These are phyloP conservation scores for Penicillium aurantiogriseum DNA, from an alignment of 2,329 filamentous ascomycete species.

Conservation along the genomic window DNA sequence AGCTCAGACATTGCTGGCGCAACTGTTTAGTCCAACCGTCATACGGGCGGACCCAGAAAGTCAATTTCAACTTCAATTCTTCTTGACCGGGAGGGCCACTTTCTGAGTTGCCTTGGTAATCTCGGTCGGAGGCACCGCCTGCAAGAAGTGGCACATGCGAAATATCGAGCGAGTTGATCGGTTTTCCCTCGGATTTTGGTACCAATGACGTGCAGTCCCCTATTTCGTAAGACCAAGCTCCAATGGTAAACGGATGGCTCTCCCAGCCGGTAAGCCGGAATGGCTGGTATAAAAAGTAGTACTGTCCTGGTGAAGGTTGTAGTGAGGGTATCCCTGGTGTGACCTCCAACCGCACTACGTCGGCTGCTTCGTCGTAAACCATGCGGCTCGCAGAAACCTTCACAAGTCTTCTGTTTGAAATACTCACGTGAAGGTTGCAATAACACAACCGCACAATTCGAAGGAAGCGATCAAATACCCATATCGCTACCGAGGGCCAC, in stretches of 20 bases:
- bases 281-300: constrained; percentile 53
- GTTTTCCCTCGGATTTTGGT: background rate
- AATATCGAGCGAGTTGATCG: constrained; percentile 12
- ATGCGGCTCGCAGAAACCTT: constrained; percentile 39
- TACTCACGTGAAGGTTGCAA: constrained; percentile 44
- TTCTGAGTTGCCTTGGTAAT: background rate
- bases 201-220: background rate
- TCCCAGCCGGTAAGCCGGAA: constrained; percentile 48
- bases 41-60: constrained; percentile 53
- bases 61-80: constrained; percentile 35
- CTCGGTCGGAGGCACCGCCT: constrained; percentile 5
- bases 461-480: constrained; percentile 49
- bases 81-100: background rate
- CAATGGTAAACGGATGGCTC: constrained; percentile 53
- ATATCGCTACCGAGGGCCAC: constrained; percentile 51
- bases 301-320: constrained; percentile 46
- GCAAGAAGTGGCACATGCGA: constrained; percentile 30
- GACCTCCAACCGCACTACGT: constrained; percentile 51
- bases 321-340: constrained; percentile 35
- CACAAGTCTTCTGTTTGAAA: constrained; percentile 18
- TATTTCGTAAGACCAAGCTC: constrained; percentile 28
- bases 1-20: constrained; percentile 34
- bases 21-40: constrained; percentile 53
- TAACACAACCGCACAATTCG: constrained; percentile 45
- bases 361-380: constrained; percentile 45